Evolutionary conservation across 768 basidiomycete genomes (phyloP), one percentile per base, ranked within the genome.

Genomic region (Podaxis sp.): DNA sequence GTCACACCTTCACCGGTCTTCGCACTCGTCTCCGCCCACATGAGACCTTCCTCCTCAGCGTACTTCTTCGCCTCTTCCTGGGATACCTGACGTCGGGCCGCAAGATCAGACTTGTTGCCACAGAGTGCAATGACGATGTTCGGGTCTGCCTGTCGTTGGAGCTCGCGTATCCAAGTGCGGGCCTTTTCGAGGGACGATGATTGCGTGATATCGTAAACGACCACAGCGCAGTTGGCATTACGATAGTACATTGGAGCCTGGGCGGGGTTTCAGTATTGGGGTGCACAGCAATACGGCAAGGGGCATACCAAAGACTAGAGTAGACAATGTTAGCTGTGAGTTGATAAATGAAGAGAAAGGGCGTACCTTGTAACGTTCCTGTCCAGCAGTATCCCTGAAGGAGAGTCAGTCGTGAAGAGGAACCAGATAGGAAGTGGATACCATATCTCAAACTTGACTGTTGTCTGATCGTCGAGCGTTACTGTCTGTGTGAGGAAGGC

Each of bases 401-500:
- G 15, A 39, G 17, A 7, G 63, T 61, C 46, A 64, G 59, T 49
- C 61, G 49, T 57, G 58, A 57, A 53, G 51, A 57, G 38, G 30
- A 63, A 56, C 38, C 62, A 44, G 49, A 49, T 24, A 61, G 3
- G 28, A 4, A 57, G 22, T 30, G 30, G 42, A n/a, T 42, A 95
- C 96, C 95, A 96, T 72, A 96, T 96, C 80, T 98, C 96, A 72
- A 99, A 99, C 82, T 99, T 99, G 71, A 99, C 93, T 24, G 88
- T 88, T 24, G 92, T 92, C 66, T 89, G 87, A 72, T 95, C 91
- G 52, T 95, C 90, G 44, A 97, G 83, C 12, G 87, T 89, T 36
- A 99, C 93, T 2, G 96, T 97, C 76, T 99, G 96, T n/a, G 97
- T 98, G 67, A 99, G 76, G 83, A 99, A 99, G 39, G 96, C 96